Conservation (phyloP, 2,329 filamentous ascomycete genomes). For the Verticillium dahliae region DNA sequence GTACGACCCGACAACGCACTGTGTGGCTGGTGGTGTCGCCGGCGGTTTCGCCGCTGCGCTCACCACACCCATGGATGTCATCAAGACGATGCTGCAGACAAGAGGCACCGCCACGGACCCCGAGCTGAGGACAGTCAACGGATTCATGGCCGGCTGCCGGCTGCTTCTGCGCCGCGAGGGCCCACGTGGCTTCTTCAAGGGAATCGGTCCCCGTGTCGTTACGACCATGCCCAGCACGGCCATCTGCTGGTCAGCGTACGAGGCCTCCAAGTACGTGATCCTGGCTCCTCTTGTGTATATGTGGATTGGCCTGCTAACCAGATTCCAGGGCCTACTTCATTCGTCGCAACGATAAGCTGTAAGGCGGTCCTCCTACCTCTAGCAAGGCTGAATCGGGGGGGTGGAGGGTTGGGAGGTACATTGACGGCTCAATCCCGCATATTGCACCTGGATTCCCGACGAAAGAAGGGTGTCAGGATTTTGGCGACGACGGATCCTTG, state of each 20-base stretch:
- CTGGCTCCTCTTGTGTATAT: background rate
- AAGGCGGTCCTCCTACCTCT: background rate
- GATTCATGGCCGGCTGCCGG: constrained; percentile 70
- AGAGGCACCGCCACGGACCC: constrained; percentile 74
- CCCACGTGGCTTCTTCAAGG: constrained; percentile 83
- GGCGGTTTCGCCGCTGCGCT: constrained; percentile 90
- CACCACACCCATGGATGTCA: constrained; percentile 94
- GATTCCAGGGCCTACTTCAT: constrained; percentile 53
- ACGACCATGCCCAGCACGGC: constrained; percentile 98
- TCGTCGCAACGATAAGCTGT: constrained; percentile 36
- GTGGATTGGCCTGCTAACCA: constrained; percentile 2
- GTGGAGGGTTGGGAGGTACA: background rate
- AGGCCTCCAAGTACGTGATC: constrained; percentile 58
- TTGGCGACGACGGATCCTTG: too few relatives aligned
- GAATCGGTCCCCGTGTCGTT: constrained; percentile 81
- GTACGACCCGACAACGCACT: constrained; percentile 93
- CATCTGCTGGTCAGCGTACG: constrained; percentile 90
- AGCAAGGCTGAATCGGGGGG: too few relatives aligned
- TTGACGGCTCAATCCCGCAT: background rate
- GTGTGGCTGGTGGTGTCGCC: constrained; percentile 82
- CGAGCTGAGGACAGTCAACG: constrained; percentile 79
- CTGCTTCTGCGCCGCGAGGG: constrained; percentile 83
- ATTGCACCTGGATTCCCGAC: too few relatives aligned
- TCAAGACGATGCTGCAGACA: constrained; percentile 96
- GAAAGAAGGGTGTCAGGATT: too few relatives aligned